Evolutionary conservation across 169 alveolate species (phyloP).

Genomic region (Plasmodium cynomolgi): DNA sequence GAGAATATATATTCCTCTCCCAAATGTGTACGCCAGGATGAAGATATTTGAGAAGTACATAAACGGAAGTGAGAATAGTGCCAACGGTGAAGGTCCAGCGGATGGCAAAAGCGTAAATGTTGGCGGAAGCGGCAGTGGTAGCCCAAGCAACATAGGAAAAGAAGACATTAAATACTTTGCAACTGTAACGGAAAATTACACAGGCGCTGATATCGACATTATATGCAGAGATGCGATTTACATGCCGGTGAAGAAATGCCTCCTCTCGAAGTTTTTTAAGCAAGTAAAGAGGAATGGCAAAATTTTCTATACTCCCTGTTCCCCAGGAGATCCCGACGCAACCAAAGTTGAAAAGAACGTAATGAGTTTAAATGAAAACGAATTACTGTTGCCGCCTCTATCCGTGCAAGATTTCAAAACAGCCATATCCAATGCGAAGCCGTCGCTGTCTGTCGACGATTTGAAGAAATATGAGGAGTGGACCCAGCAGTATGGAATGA

Average conservation of each 20-base stretch:
- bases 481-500: slow-evolving; percentile 84
- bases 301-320: slow-evolving; percentile 84
- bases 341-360: slow-evolving; percentile 83
- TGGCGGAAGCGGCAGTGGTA: slow-evolving; percentile 79
- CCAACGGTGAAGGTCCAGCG: slow-evolving; percentile 83
- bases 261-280: slow-evolving; percentile 78
- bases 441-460: slow-evolving; percentile 73
- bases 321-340: slow-evolving; percentile 85
- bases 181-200: slow-evolving; percentile 81
- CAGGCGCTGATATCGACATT: slow-evolving; percentile 82
- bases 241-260: slow-evolving; percentile 82
- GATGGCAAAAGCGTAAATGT: slow-evolving; percentile 84
- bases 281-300: slow-evolving; percentile 69
- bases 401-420: slow-evolving; percentile 74
- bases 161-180: slow-evolving; percentile 86
- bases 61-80: slow-evolving; percentile 74
- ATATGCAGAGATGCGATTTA: slow-evolving; percentile 80
- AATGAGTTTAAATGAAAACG: slow-evolving; percentile 85
- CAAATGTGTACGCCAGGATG: slow-evolving; percentile 94
- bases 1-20: slow-evolving; percentile 98
- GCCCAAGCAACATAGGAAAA: slow-evolving; percentile 78
- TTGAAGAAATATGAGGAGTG: slow-evolving; percentile 81
- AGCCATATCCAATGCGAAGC: slow-evolving; percentile 62
- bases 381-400: slow-evolving; percentile 85
- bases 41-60: slow-evolving; percentile 86